Evolutionary conservation across 495 filamentous ascomycete species (phyloP).

Genomic region (Tuber magnatum): DNA sequence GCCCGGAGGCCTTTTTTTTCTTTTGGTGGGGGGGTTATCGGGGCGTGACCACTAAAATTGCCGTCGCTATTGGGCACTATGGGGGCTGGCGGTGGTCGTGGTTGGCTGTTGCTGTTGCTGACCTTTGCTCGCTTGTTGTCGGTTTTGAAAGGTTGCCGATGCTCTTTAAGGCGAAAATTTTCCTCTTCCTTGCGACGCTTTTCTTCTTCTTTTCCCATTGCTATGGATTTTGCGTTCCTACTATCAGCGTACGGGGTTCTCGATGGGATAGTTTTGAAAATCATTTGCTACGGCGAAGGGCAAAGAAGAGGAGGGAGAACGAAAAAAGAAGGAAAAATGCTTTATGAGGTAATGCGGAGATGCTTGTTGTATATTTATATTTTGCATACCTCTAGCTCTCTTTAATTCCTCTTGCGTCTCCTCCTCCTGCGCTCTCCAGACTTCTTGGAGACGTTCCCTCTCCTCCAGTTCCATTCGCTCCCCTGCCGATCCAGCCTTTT

Average conservation of each 20-base stretch:
- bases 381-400: slow-evolving; percentile 44
- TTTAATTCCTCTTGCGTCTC: slow-evolving; percentile 46
- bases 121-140: slow-evolving; percentile 20
- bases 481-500: slow-evolving; percentile 50
- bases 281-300: not conserved
- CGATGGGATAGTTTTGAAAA: not conserved
- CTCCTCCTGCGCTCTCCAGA: slow-evolving; percentile 39
- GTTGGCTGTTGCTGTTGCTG: not conserved
- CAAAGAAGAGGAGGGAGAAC: not conserved
- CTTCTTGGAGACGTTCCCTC: slow-evolving; percentile 41
- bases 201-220: slow-evolving; percentile 49
- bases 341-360: not conserved
- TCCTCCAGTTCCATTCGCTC: slow-evolving; percentile 49
- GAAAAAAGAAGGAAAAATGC: not conserved
- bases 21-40: slow-evolving; percentile 15
- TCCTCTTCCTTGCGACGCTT: slow-evolving; percentile 48
- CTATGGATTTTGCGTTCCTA: slow-evolving; percentile 17
- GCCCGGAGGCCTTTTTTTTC: slow-evolving; percentile 28
- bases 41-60: not conserved
- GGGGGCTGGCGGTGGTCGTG: not conserved
- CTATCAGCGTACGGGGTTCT: not conserved
- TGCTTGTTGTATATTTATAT: slow-evolving; percentile 1
- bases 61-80: not conserved
- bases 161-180: slow-evolving; percentile 40
- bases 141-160: slow-evolving; percentile 23